Evolutionary conservation across 148 eudicot genomes (phyloP).

Genomic region (Cornus controversa): DNA sequence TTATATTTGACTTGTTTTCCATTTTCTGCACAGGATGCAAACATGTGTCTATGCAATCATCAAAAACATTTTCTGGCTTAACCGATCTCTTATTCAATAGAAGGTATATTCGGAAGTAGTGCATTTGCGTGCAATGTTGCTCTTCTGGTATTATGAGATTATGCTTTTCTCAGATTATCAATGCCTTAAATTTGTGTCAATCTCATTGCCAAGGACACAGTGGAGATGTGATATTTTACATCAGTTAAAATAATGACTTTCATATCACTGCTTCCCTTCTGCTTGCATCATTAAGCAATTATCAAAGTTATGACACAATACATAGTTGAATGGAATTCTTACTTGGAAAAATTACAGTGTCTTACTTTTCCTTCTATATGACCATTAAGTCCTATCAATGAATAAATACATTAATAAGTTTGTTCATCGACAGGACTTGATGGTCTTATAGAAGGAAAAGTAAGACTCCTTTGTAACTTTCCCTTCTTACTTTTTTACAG

Average conservation of each 20-base stretch:
- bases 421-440: too few species aligned
- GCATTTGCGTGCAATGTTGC: not conserved
- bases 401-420: too few species aligned
- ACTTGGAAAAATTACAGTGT: too few species aligned
- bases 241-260: too few species aligned
- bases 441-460: too few species aligned
- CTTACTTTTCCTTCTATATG: too few species aligned
- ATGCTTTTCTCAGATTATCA: not conserved
- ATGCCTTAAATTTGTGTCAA: not conserved
- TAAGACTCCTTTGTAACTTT: too few species aligned
- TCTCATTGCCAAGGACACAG: too few species aligned
- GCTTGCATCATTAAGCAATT: not conserved
- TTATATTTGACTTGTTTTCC: not conserved
- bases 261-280: not conserved
- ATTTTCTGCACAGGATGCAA: slow-evolving; percentile 45
- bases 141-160: not conserved
- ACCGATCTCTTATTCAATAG: slow-evolving; percentile 69
- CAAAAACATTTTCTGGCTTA: slow-evolving; percentile 59
- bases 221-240: not conserved
- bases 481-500: too few species aligned
- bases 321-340: too few species aligned
- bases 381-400: too few species aligned
- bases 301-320: not conserved
- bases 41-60: slow-evolving; percentile 53
- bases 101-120: slow-evolving; percentile 35